Evolutionary conservation across 73 alveolate species (phyloP).

Genomic region (Breviolum minutum): DNA sequence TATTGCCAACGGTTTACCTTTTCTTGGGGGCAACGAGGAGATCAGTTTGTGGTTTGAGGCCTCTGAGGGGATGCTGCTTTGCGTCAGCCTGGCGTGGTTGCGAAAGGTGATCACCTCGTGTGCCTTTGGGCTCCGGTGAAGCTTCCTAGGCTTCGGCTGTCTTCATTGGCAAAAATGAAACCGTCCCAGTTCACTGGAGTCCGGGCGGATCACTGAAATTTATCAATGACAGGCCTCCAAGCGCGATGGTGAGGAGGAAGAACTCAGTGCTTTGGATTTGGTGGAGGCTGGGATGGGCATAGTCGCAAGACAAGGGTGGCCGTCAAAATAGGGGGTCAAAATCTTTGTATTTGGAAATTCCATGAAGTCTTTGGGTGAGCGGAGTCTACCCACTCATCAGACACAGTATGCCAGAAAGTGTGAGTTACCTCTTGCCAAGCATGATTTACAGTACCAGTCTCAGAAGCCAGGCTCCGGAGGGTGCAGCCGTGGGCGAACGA

Average conservation of each 20-base stretch:
- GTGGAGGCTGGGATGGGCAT: conserved; percentile 16
- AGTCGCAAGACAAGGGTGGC: too few relatives aligned
- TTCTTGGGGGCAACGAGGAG: not conserved
- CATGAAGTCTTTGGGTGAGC: too few relatives aligned
- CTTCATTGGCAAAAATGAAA: too few relatives aligned
- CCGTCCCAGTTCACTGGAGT: not conserved
- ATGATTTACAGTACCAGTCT: too few relatives aligned
- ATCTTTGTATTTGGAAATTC: too few relatives aligned
- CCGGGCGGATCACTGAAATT: not conserved
- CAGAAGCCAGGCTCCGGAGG: conserved; percentile 52
- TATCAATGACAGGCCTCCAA: conserved; percentile 18
- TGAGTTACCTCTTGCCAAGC: not conserved
- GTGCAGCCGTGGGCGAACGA: conserved; percentile 60
- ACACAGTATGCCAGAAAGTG: too few relatives aligned
- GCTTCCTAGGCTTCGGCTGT: not conserved
- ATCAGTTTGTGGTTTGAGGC: not conserved
- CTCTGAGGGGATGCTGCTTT: conserved; percentile 70
- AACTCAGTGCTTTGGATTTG: conserved; percentile 3
- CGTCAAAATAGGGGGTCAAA: too few relatives aligned
- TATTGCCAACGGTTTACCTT: too few relatives aligned
- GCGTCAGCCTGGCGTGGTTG: conserved; percentile 13
- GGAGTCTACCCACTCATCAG: too few relatives aligned
- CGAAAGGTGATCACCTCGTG: too few relatives aligned
- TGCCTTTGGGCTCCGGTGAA: not conserved
- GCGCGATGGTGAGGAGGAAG: conserved; percentile 50